phyloP scores from a whole-genome alignment of 257 asterid genomes.

The Thymus quinquecostatus region DNA sequence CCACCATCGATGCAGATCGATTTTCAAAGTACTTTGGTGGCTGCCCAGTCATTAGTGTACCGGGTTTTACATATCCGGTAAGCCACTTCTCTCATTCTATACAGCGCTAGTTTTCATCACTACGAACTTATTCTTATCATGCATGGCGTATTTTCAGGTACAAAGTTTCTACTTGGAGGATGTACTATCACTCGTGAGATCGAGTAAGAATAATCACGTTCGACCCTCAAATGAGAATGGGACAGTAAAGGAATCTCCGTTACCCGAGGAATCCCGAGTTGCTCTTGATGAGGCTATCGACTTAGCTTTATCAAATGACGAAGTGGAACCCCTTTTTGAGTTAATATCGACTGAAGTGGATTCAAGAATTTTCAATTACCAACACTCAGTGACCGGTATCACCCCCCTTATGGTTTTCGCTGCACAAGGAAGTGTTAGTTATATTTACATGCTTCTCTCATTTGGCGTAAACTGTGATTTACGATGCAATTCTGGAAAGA shows the following conservation, averaged over 20 bases:
- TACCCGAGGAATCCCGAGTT: slow-evolving; percentile 62
- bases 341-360: slow-evolving; percentile 64
- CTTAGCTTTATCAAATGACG: slow-evolving; percentile 67
- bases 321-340: slow-evolving; percentile 72
- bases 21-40: slow-evolving; percentile 87
- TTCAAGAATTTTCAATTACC: slow-evolving; percentile 56
- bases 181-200: slow-evolving; percentile 63
- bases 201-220: slow-evolving; percentile 45
- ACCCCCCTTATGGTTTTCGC: slow-evolving; percentile 92
- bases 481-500: slow-evolving; percentile 57
- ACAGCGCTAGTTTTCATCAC: slow-evolving; percentile 17
- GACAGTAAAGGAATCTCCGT: slow-evolving; percentile 39
- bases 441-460: slow-evolving; percentile 88
- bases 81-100: slow-evolving; percentile 30
- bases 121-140: slow-evolving; percentile 26
- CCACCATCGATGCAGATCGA: slow-evolving; percentile 90
- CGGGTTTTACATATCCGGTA: slow-evolving; percentile 94
- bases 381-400: slow-evolving; percentile 74
- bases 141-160: slow-evolving; percentile 55
- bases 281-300: slow-evolving; percentile 87
- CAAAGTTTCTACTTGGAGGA: slow-evolving; percentile 79
- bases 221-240: slow-evolving; percentile 29
- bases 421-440: slow-evolving; percentile 72
- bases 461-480: slow-evolving; percentile 69
- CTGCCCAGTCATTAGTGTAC: slow-evolving; percentile 87